Evolutionary conservation across 1,284 basidiomycete genomes (phyloP).

Genomic region (Garcileccinum viscosum): DNA sequence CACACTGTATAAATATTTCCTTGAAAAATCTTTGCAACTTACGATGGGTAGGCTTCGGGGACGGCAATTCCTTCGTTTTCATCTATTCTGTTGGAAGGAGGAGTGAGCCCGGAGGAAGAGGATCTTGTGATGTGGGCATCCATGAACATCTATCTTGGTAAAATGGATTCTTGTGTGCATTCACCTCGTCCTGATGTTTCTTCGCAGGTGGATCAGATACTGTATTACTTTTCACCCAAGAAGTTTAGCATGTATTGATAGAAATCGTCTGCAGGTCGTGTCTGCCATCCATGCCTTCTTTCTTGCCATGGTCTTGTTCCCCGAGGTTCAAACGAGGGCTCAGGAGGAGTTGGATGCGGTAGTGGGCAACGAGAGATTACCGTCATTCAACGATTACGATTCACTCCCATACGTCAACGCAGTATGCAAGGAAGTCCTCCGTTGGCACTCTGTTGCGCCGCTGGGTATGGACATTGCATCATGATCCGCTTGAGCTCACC

Average conservation of each 20-base stretch:
- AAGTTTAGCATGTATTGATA: conserved; percentile 11
- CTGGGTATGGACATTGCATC: conserved; percentile 15
- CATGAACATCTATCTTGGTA: conserved; percentile 17
- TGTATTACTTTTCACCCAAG: neutral
- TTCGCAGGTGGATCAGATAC: conserved; percentile 32
- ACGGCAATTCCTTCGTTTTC: conserved; percentile 45
- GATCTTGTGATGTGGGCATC: conserved; percentile 32
- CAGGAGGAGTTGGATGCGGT: conserved; percentile 31
- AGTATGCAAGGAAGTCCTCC: conserved; percentile 30
- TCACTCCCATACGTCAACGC: conserved; percentile 33
- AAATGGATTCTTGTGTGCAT: neutral
- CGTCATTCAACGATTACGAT: conserved; percentile 22
- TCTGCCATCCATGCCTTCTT: conserved; percentile 43
- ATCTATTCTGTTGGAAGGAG: conserved; percentile 28
- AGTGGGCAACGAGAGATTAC: conserved; percentile 28
- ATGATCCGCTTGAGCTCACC: neutral
- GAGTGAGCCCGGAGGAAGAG: conserved; percentile 28
- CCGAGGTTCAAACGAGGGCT: conserved; percentile 28
- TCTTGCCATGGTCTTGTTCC: conserved; percentile 33
- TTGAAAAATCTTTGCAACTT: neutral
- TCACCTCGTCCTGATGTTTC: conserved; percentile 3
- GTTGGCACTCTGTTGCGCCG: conserved; percentile 27
- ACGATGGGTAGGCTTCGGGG: conserved; percentile 39
- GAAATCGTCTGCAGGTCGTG: conserved; percentile 33
- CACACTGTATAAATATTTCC: conserved; percentile 16